These are phyloP conservation scores for Avicennia marina DNA, from an alignment of 257 asterid genomes.

Conservation along the genomic window DNA sequence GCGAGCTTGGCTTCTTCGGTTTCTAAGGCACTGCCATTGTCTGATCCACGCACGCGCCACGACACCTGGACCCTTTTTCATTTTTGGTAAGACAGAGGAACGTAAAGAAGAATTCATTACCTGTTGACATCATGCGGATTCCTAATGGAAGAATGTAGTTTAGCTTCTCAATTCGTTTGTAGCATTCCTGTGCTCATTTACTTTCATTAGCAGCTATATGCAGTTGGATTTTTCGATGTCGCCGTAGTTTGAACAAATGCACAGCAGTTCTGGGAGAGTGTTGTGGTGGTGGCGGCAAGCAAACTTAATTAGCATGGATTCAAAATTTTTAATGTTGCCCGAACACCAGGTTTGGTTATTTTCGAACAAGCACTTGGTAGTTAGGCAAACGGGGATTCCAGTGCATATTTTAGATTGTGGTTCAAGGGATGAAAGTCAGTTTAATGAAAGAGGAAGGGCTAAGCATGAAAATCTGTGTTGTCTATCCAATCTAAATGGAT, in stretches of 20 bases:
- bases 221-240: neutral
- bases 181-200: conserved; percentile 9
- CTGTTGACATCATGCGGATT: conserved; percentile 10
- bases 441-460: too few species aligned
- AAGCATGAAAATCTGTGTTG: too few species aligned
- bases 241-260: neutral
- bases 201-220: conserved; percentile 2
- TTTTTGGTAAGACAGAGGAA: conserved; percentile 27
- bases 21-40: conserved; percentile 48
- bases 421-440: too few species aligned
- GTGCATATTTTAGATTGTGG: too few species aligned
- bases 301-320: too few species aligned
- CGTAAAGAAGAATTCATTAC: conserved; percentile 27
- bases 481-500: too few species aligned
- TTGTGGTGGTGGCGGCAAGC: conserved; percentile 3
- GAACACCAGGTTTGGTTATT: too few species aligned
- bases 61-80: too few species aligned
- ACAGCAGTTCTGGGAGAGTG: conserved; percentile 1
- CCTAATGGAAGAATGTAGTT: conserved; percentile 22
- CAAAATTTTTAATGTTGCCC: too few species aligned
- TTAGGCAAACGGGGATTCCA: neutral
- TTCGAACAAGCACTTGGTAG: too few species aligned
- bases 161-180: too few species aligned
- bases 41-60: too few species aligned
- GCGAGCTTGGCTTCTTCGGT: conserved; percentile 88